Evolutionary conservation across 139 green algal genomes (phyloP), one percentile per base, ranked within the genome.

Genomic region (Chlamydomonas asymmetrica): DNA sequence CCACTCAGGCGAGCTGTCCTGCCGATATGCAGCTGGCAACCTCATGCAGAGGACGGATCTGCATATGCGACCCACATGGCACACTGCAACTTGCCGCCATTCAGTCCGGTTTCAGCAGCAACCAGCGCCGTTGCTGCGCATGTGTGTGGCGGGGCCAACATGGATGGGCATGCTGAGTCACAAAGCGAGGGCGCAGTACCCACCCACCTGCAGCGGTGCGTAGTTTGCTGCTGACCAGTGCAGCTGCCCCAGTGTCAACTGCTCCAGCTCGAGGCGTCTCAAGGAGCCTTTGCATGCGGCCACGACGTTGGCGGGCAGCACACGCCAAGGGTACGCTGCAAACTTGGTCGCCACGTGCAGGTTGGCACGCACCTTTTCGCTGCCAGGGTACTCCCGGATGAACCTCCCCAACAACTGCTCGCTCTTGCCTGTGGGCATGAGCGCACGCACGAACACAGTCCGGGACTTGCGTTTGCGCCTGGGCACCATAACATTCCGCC

Each of bases 181-280:
- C 32, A 43, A 66, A 6, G 29, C 5, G 29, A 13, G 60, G 60
- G n/a, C 34, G 65, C 5, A 57, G 56, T 31, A n/a, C 34, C 22
- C 40, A 34, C 56, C 1, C 49, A 74, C 80, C 85, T 97, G 93
- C 49, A 96, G 78, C 39, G 89, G 86, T 39, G 85, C 88, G 71
- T 97, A 97, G 43, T 94, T 96, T 54, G 93, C 84, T 40, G 92
- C 85, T 48, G 66, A 88, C 93, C 93, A 98, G 80, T 98, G 93
- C 78, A 98, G 81, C 85, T 98, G 93, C 29, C 83, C 92, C 7
- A 98, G 27, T 8, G 82, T 84, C 22, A 97, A 60, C 66, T 88
- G 79, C 32, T 95, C 82, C 45, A 64, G n/a, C n/a, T 88, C 86
- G 41, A 90, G 77, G 0, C 92, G 82, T 66, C 80, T 43, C 71